A percentile compares a stretch with the other conserved stretches of the same genome.
Conservation (phyloP, 768 basidiomycete species). For the Auricularia cornea region DNA sequence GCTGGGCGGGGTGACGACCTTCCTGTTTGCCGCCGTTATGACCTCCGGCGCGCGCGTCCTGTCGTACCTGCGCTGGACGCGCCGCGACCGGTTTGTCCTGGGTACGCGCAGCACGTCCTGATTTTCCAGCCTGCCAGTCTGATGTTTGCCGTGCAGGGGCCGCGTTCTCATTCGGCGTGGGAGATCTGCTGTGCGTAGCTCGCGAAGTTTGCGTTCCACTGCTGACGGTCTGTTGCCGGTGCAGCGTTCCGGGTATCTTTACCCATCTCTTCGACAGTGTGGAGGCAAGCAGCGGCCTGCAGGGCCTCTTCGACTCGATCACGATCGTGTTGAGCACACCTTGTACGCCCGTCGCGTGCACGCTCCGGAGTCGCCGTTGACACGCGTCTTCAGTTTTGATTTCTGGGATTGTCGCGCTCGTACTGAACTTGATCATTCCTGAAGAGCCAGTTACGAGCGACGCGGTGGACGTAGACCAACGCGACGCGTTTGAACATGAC, state of each 20-base stretch:
- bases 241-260: constrained; percentile 46
- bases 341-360: constrained; percentile 41
- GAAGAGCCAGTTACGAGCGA: too few relatives aligned
- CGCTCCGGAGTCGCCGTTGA: not conserved
- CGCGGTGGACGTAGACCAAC: too few relatives aligned
- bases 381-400: constrained; percentile 37
- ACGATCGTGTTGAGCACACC: constrained; percentile 75
- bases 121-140: too few relatives aligned
- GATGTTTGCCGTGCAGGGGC: constrained; percentile 28
- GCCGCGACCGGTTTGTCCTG: constrained; percentile 62
- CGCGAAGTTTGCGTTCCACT: too few relatives aligned
- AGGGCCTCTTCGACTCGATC: constrained; percentile 68
- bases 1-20: constrained; percentile 79
- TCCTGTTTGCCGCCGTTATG: constrained; percentile 71
- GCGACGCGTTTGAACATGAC: too few relatives aligned
- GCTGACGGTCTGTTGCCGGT: too few relatives aligned
- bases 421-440: constrained; percentile 53
- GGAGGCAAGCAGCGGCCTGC: constrained; percentile 43
- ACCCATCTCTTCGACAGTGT: constrained; percentile 64
- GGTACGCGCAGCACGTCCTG: constrained; percentile 10
- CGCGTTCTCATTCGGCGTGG: constrained; percentile 60
- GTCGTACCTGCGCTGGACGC: constrained; percentile 46
- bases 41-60: constrained; percentile 67
- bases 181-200: constrained; percentile 44
- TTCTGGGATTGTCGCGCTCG: constrained; percentile 47